Evolutionary conservation across 23 red algal species (phyloP), one percentile per base, ranked within the genome.

Genomic region (Gracilaria domingensis): DNA sequence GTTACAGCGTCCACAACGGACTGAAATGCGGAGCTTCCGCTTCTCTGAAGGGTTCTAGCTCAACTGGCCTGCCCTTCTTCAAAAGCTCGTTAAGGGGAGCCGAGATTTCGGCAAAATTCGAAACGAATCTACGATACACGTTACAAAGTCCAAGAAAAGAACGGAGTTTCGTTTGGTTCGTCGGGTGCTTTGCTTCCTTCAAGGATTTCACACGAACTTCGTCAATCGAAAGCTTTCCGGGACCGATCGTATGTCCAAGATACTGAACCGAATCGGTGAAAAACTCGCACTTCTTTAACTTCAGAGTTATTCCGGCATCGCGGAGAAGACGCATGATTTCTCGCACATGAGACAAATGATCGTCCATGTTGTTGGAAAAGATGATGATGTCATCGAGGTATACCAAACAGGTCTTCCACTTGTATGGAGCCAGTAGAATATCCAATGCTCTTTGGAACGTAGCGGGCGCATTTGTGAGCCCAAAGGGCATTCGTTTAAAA

Each of bases 381-480:
- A 88, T 57, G 6, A 74, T 75, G 5, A 79, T 64, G 38, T 88
- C 64, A 38, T 77, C 8, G 1, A 88, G 66, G 35, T 88, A 88
- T 20, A 78, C 29, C 24, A 76, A 8, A 64, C 33, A 88, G 6
- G 25, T 56, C 33, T 47, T 47, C 69, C 67, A 79, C 34, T 34
- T n/a, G 38, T 47, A 73, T 4, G 8, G 8, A 40, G 35, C 16
- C 21, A 89, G 66, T 11, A 78, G 21, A 32, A 89, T 79, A 1
- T 89, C 72, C 0, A 79, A 32, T 11, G 85, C 69, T 14, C 69
- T n/a, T 8, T 89, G 85, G 36, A 89, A 89, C 8, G 66, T 89
- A 9, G 69, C 48, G 85, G 85, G 18, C n/a, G 69, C 85, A 42
- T 58, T 79, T 26, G 85, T 89, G 33, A 89, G 69, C 23, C 67